Evolutionary conservation across 345 rosid species (phyloP).

Genomic region (Murraya koenigii): DNA sequence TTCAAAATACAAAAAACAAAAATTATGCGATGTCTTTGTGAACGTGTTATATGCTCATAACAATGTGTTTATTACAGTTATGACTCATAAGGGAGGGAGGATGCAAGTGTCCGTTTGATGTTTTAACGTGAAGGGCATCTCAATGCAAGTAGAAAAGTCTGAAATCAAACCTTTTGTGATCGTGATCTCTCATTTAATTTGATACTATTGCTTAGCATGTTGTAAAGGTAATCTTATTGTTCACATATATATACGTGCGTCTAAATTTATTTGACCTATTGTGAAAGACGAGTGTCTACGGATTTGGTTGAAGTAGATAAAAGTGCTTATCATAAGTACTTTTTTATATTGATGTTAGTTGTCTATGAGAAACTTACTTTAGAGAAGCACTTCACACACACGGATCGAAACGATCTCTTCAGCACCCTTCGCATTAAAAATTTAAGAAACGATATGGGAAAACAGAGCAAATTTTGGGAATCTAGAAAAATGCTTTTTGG

Average conservation of each 20-base stretch:
- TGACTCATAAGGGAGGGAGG: constrained; percentile 27
- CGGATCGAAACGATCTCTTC: background rate
- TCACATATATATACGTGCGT: background rate
- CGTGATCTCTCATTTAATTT: too few relatives aligned
- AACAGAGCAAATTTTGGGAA: background rate
- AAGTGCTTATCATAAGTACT: too few relatives aligned
- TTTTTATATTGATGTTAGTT: too few relatives aligned
- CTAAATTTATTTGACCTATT: background rate
- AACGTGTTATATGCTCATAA: constrained; percentile 17
- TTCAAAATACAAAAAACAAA: too few relatives aligned
- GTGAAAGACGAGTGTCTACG: too few relatives aligned
- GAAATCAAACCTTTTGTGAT: background rate
- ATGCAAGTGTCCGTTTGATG: constrained; percentile 25
- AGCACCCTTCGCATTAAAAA: background rate
- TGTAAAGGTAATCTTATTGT: background rate
- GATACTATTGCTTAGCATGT: background rate
- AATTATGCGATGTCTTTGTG: constrained; percentile 11
- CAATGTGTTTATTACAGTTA: constrained; percentile 30
- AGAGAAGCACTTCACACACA: background rate
- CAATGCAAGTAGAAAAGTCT: too few relatives aligned
- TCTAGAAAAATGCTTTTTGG: background rate
- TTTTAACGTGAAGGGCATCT: too few relatives aligned
- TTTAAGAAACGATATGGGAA: too few relatives aligned
- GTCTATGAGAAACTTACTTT: background rate
- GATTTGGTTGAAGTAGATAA: too few relatives aligned